phyloP scores from a whole-genome alignment of 495 filamentous ascomycete genomes.

The Neurospora africana region DNA sequence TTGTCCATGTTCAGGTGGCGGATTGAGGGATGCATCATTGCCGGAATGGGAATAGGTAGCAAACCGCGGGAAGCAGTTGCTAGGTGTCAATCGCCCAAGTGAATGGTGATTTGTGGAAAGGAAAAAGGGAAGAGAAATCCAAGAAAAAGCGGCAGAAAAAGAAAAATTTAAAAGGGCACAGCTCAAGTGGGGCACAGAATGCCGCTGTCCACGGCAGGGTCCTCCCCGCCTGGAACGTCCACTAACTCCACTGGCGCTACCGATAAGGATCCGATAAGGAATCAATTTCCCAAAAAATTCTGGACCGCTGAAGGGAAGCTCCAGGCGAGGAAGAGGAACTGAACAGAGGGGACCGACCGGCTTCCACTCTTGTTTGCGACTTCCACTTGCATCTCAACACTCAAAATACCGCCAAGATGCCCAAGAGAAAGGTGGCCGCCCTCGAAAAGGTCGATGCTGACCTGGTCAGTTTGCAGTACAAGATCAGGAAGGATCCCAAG shows the following conservation, averaged over 20 bases:
- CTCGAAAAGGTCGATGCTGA: constrained; percentile 94
- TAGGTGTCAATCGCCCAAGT: not conserved
- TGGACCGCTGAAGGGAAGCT: not conserved
- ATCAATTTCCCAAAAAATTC: not conserved
- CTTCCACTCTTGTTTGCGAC: not conserved
- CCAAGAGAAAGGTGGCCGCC: constrained; percentile 77
- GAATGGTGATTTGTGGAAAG: not conserved
- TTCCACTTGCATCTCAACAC: not conserved
- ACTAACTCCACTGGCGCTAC: not conserved
- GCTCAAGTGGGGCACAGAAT: not conserved
- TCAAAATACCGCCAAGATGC: constrained; percentile 40
- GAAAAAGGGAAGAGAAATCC: not conserved
- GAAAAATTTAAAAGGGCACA: not conserved
- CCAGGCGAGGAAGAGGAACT: not conserved
- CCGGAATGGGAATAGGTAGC: not conserved
- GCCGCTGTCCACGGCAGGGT: not conserved
- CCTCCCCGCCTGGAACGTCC: not conserved
- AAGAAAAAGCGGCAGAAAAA: not conserved
- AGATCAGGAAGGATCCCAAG: constrained; percentile 74
- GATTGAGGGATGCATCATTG: not conserved
- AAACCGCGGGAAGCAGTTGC: not conserved
- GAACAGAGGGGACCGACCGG: not conserved
- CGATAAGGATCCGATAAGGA: not conserved
- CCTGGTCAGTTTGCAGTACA: constrained; percentile 78
- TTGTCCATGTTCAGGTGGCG: not conserved